Evolutionary conservation across 805 yeast species (phyloP).

Genomic region (Metschnikowia reukaufii): DNA sequence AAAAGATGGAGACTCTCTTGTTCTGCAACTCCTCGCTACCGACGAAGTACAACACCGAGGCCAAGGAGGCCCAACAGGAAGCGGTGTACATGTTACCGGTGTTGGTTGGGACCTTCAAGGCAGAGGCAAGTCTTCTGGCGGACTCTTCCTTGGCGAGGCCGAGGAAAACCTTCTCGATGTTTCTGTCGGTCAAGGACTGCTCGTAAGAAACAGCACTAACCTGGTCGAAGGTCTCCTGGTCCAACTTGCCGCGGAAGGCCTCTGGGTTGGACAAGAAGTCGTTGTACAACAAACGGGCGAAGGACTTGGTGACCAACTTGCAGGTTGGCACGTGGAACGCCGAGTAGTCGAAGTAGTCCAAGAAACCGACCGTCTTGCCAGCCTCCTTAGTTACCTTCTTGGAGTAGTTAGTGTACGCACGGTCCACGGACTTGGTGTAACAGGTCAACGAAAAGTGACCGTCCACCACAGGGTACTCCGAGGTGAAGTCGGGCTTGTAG

Average conservation of each 20-base stretch:
- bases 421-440: slow-evolving; percentile 90
- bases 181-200: slow-evolving; percentile 73
- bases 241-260: slow-evolving; percentile 44
- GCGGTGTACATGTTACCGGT: slow-evolving; percentile 99
- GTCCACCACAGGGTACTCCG: slow-evolving; percentile 96
- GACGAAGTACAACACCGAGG: slow-evolving; percentile 75
- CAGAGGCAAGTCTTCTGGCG: slow-evolving; percentile 71
- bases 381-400: slow-evolving; percentile 60
- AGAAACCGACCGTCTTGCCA: slow-evolving; percentile 55
- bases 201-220: slow-evolving; percentile 65
- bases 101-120: slow-evolving; percentile 87
- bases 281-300: slow-evolving; percentile 86
- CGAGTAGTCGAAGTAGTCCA: slow-evolving; percentile 78
- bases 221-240: slow-evolving; percentile 51
- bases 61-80: slow-evolving; percentile 82
- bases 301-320: slow-evolving; percentile 89
- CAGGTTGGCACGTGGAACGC: slow-evolving; percentile 99
- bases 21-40: slow-evolving; percentile 72
- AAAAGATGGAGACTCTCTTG: slow-evolving; percentile 88
- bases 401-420: slow-evolving; percentile 79
- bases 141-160: slow-evolving; percentile 68
- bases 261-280: slow-evolving; percentile 77
- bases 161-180: slow-evolving; percentile 82
- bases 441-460: slow-evolving; percentile 95
- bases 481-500: slow-evolving; percentile 95